Evolutionary conservation across 495 filamentous ascomycete genomes (phyloP), one percentile per base, ranked within the genome.

Genomic region (Neurospora africana): DNA sequence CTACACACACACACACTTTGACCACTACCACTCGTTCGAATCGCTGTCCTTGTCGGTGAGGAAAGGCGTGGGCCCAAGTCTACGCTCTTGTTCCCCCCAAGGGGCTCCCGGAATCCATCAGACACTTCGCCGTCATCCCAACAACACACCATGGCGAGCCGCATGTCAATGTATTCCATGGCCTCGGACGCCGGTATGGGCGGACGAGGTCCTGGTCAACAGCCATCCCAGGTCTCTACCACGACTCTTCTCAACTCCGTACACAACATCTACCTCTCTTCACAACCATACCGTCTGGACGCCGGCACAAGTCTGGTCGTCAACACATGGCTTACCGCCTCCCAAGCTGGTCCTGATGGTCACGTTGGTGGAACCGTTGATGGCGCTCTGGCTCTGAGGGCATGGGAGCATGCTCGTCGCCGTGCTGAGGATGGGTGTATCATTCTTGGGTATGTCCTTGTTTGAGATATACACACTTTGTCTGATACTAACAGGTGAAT

Each of bases 341-440:
- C 88, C 13, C 89, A 90, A 74, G 80, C 85, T 5, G 86, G 88
- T 67, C 85, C 86, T 0, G 89, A 92, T 76, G 92, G 91, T 36
- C 86, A 85, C 17, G 82, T 82, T 43, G 93, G 92, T 35, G 93
- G 92, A 30, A 92, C 90, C 0, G 87, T 98, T 43, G 95, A 99
- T 77, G 83, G 86, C 70, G 90, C 92, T 30, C 77, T 99, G 70
- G 93, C 91, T 2, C 84, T 89, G 19, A 87, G 93, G 77, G 95
- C 94, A 36, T 99, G 95, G 95, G 95, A 99, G 82, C 95, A 99
- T 87, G 95, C 96, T 70, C 87, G 95, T 74, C 87, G 95, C 67
- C 88, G 95, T 83, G 95, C 95, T 44, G 95, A 99, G 79, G 95
- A 99, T 84, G 95, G 93, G 15, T 97, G 94, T 78, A 92, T 99